Base-by-base conservation (phyloP, 306 rosid species). In the Ormosia emarginata region DNA sequence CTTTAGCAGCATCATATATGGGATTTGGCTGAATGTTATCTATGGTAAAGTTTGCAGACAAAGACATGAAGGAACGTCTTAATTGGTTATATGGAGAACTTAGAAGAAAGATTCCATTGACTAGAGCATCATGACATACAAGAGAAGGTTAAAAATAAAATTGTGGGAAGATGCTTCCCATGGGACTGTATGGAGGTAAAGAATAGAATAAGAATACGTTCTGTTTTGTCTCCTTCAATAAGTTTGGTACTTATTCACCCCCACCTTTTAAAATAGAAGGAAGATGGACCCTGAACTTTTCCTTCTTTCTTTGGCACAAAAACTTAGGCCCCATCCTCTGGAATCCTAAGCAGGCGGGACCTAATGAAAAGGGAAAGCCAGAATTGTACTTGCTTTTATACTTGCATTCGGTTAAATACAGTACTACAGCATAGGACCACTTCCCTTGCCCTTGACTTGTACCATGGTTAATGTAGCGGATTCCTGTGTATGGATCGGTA, bases 231-330 rank as follows among this genome's bases (percentile, higher is more conserved):
- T 90, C 92, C 98, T 87, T 92, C 86, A 82, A 84, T 86, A 92
- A 91, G 98, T 92, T 91, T 88, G 98, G 97, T 83, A 95, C 97
- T 91, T 88, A 90, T 92, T 89, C 98, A 95, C 77, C 75, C 77
- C 81, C 74, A 87, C 82, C 86, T 30, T 52, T 75, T 83, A 84
- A 82, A 79, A 86, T 63, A 69, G 66, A 53, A 71, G 75, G 69
- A 81, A 82, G 68, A 47, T 85, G 84, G 92, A 80, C 89, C 87
- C 66, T 64, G 68, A 82, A 61, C 85, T 79, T 89, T 76, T 49
- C 86, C 59, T 87, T 82, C 91, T 86, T 89, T 73, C 85, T 86
- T 75, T 85, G 85, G 86, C 81, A 76, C 58, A 82, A 86, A 74
- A 85, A 73, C 70, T 12, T 73, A 58, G 86, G 86, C 82, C 81